Base-by-base conservation (phyloP, 139 green algal genomes). In the Coccomyxa sp. region DNA sequence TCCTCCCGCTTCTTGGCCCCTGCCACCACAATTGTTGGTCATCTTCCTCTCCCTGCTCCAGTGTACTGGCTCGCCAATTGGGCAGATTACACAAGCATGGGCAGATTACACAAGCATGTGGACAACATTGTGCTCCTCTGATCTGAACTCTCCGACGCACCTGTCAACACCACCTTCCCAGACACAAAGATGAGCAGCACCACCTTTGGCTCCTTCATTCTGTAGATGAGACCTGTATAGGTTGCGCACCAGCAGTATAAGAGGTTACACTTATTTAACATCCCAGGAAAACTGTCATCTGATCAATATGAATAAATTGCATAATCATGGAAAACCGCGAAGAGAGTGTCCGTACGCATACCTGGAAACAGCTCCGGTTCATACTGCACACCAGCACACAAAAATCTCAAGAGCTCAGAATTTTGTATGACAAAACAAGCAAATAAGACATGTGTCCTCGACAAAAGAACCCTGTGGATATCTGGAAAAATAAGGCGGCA, bases 171-270 rank as follows among this genome's bases (percentile, higher is more conserved):
- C 13, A 98, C 92, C 87, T 99, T 99, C 76, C 97, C 97, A 10
- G 92, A 97, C 13, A 99, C 97, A 86, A 99, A 99, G 87, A 99
- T 98, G 30, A 99, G 92, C 78, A 99, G 93, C 83, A 99, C 97
- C 45, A 99, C 95, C 89, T 99, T 99, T 77, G 97, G 97, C 75
- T 94, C 82, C 83, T 95, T 94, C 96, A 99, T 99, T 67, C 95
- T 92, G 91, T 99, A 99, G 83, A 99, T 99, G 51, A 99, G 89
- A 32, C 97, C 97, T 71, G 63, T 25, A 71, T 25, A 71, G 63
- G 18, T 51, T 51, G 38, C 38, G 7, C 38, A 51, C 38, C 38
- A 51, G 38, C 38, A 7, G 7, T 51, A 51, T 51, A 11, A 51
- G 38, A 51, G 38, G 38, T 51, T 51, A 3, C 38, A 51, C 3